Evolutionary conservation across 257 asterid species (phyloP).

Genomic region (Paulownia fortunei): DNA sequence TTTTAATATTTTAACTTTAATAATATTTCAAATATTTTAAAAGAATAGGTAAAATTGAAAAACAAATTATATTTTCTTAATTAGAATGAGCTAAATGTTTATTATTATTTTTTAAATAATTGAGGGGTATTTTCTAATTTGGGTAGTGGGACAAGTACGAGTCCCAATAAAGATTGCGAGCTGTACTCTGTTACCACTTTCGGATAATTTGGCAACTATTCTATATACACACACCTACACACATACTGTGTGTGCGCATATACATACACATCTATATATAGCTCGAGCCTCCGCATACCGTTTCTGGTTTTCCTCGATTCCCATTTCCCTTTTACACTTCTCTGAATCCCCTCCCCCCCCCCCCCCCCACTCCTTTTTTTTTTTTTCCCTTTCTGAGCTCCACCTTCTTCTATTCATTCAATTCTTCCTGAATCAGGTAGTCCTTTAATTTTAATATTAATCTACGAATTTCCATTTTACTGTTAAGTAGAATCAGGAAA

Average conservation of each 20-base stretch:
- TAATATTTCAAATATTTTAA: too few species aligned
- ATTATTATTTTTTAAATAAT: too few species aligned
- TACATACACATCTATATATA: slow-evolving; percentile 40
- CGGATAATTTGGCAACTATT: slow-evolving; percentile 28
- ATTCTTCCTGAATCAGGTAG: slow-evolving; percentile 39
- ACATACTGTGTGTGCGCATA: slow-evolving; percentile 31
- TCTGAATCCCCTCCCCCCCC: slow-evolving; percentile 25
- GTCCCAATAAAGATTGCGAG: slow-evolving; percentile 37
- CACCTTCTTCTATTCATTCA: slow-evolving; percentile 32
- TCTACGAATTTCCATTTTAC: slow-evolving; percentile 20
- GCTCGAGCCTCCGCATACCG: slow-evolving; percentile 26
- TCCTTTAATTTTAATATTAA: neutral
- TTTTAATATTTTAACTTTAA: too few species aligned
- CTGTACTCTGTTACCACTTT: slow-evolving; percentile 40
- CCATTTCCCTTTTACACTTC: slow-evolving; percentile 29
- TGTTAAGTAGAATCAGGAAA: slow-evolving; percentile 20
- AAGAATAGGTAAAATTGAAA: neutral
- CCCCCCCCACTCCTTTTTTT: neutral
- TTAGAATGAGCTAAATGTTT: too few species aligned
- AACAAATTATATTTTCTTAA: too few species aligned
- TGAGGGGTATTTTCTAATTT: slow-evolving; percentile 20
- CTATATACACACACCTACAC: slow-evolving; percentile 26
- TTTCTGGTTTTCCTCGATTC: slow-evolving; percentile 36
- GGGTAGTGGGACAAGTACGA: slow-evolving; percentile 30
- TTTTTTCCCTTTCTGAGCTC: slow-evolving; percentile 36